Percentiles rank a stretch among this genome's conserved stretches.
Conservation (phyloP, 2,329 filamentous ascomycete species). For the Lachnellula cervina region DNA sequence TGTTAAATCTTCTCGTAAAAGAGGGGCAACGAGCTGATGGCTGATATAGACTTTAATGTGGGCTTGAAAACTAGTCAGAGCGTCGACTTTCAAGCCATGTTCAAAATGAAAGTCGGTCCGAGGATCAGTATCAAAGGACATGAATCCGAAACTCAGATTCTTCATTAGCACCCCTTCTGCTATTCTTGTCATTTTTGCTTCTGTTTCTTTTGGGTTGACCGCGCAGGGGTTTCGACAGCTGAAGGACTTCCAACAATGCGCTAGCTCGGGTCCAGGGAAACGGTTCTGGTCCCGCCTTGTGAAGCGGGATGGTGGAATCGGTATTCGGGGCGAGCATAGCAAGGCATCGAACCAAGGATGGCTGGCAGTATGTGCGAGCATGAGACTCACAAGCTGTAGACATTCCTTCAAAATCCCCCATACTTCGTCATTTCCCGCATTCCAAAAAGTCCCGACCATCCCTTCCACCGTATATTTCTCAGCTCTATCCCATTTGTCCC, state of each 20-base stretch:
- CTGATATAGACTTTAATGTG: neutral
- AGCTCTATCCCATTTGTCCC: too few relatives aligned
- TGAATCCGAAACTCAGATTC: neutral
- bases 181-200: neutral
- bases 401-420: neutral
- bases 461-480: too few relatives aligned
- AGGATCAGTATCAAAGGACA: neutral
- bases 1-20: neutral
- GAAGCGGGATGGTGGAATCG: neutral
- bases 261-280: neutral
- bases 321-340: neutral
- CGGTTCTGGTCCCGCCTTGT: neutral
- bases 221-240: neutral
- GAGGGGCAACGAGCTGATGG: neutral
- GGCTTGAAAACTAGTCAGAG: neutral
- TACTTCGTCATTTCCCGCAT: neutral
- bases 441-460: too few relatives aligned
- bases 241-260: neutral
- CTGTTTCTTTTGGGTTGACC: neutral
- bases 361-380: neutral
- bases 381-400: neutral
- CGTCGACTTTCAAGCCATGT: neutral
- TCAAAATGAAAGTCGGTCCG: neutral
- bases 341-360: neutral
- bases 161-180: neutral